phyloP scores from a whole-genome alignment of 768 basidiomycete genomes.

The Cytidiella melzeri region DNA sequence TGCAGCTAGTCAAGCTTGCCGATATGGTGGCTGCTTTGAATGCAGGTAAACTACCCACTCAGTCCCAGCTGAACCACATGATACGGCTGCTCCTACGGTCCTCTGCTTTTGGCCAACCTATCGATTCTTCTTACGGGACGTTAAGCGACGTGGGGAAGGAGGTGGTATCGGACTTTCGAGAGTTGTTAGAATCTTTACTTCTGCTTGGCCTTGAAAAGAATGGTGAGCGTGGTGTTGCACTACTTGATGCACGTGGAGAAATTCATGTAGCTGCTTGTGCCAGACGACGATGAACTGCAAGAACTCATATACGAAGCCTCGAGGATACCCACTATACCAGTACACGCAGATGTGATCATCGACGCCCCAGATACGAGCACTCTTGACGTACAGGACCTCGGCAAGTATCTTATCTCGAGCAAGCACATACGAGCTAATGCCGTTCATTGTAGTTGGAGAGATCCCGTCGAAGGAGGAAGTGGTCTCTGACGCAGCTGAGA shows the following conservation, averaged over 20 bases:
- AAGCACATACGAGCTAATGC: background rate
- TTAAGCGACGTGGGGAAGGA: background rate
- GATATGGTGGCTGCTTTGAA: conserved; percentile 19
- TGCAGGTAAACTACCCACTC: conserved; percentile 22
- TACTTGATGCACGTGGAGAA: background rate
- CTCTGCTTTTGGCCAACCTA: conserved; percentile 12
- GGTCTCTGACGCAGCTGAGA: conserved; percentile 8
- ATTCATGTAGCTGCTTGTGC: background rate
- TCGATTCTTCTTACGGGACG: background rate
- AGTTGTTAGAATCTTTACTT: conserved; percentile 12
- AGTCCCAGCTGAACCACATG: conserved; percentile 16
- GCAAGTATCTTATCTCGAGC: background rate
- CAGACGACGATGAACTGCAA: conserved; percentile 22
- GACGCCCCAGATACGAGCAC: background rate
- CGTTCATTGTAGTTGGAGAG: conserved; percentile 7
- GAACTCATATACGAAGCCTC: conserved; percentile 16
- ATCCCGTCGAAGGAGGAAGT: conserved; percentile 14
- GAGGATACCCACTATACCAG: conserved; percentile 9
- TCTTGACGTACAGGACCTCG: conserved; percentile 1
- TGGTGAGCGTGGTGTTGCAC: conserved; percentile 13
- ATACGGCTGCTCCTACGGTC: conserved; percentile 14
- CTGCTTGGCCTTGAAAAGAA: conserved; percentile 23
- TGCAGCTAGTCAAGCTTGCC: conserved; percentile 16
- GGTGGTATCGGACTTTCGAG: background rate
- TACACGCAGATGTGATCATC: conserved; percentile 16